phyloP scores from a whole-genome alignment of 768 basidiomycete species.

The Termitomyces sp. region DNA sequence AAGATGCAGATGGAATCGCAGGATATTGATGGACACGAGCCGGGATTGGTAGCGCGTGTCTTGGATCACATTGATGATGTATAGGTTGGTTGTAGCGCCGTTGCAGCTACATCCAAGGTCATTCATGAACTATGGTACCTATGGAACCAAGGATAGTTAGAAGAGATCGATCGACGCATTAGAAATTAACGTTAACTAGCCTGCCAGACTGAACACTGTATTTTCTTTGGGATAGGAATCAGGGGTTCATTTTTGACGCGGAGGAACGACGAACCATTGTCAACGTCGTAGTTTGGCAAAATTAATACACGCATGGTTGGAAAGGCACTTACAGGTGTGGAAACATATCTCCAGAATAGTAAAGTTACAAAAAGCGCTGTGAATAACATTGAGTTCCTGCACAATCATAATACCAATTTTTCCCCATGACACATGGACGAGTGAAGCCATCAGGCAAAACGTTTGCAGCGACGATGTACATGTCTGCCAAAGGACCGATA shows the following conservation, averaged over 20 bases:
- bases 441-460: no score
- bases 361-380: background rate
- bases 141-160: background rate
- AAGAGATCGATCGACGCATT: background rate
- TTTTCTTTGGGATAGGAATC: background rate
- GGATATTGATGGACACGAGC: constrained; percentile 18
- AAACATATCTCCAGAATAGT: background rate
- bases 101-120: background rate
- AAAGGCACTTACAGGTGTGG: background rate
- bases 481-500: background rate
- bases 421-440: no score
- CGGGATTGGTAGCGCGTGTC: constrained; percentile 32
- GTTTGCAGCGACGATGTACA: no score
- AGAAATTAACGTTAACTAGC: background rate
- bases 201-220: background rate
- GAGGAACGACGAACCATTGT: background rate
- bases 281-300: background rate
- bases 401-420: no score
- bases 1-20: no score
- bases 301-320: background rate
- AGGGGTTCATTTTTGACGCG: background rate
- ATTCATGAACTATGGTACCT: constrained; percentile 3
- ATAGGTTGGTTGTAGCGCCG: constrained; percentile 17
- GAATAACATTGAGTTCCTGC: constrained; percentile 1
- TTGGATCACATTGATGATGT: constrained; percentile 27